Percentiles rank a stretch among this genome's conserved stretches.
These are phyloP conservation scores for Hippophae gyantsensis DNA, from an alignment of 306 rosid species.

Conservation along the genomic window DNA sequence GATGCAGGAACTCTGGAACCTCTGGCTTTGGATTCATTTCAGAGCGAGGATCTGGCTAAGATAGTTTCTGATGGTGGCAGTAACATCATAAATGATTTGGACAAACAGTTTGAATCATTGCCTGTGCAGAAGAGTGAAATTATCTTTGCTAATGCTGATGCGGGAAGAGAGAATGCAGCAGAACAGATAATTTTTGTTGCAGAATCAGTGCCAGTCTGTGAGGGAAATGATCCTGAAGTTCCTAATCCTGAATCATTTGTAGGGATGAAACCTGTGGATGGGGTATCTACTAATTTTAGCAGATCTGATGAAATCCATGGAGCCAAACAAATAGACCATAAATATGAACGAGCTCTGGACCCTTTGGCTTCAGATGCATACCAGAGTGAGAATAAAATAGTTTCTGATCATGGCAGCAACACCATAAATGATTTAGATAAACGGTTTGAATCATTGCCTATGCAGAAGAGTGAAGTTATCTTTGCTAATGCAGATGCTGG, in stretches of 20 bases:
- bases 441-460: slow-evolving; percentile 18
- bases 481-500: slow-evolving; percentile 23
- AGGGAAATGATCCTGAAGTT: slow-evolving; percentile 19
- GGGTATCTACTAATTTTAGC: slow-evolving; percentile 5
- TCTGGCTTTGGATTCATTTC: slow-evolving; percentile 28
- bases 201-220: slow-evolving; percentile 21
- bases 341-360: slow-evolving; percentile 17
- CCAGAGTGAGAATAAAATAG: slow-evolving; percentile 25
- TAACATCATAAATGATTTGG: slow-evolving; percentile 19
- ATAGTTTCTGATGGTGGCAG: slow-evolving; percentile 26
- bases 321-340: slow-evolving; percentile 16
- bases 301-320: slow-evolving; percentile 31
- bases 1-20: slow-evolving; percentile 19
- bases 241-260: slow-evolving; percentile 23
- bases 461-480: slow-evolving; percentile 14
- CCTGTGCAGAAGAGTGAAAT: slow-evolving; percentile 19
- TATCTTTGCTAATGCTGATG: slow-evolving; percentile 20
- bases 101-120: slow-evolving; percentile 20
- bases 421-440: slow-evolving; percentile 21
- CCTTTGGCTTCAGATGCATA: slow-evolving; percentile 28
- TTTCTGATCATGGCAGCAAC: slow-evolving; percentile 26
- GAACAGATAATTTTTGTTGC: slow-evolving; percentile 24
- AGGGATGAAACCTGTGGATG: slow-evolving; percentile 28
- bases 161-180: slow-evolving; percentile 17
- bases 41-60: slow-evolving; percentile 26